These are phyloP conservation scores for Paraurostyla sp. DNA, from an alignment of 73 alveolate genomes.

Conservation along the genomic window DNA sequence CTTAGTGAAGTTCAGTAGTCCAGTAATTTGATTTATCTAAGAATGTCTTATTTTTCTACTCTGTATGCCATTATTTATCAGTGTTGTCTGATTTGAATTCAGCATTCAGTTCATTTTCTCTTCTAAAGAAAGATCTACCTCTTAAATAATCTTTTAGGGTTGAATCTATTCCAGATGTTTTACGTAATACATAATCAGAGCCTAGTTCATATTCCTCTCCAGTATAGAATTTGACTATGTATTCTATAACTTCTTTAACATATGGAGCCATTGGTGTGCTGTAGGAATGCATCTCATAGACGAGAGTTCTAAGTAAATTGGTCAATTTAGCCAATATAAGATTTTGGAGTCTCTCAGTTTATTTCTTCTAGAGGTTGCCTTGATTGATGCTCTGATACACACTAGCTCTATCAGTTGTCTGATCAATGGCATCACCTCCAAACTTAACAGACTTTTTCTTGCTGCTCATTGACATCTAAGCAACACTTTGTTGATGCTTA, in stretches of 20 bases:
- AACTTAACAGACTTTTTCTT: conserved; percentile 71
- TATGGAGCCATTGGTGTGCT: conserved; percentile 88
- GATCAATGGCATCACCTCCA: conserved; percentile 52
- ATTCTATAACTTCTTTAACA: conserved; percentile 85
- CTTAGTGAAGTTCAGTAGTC: conserved; percentile 84
- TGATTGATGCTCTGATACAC: conserved; percentile 61
- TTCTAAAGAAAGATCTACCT: conserved; percentile 86
- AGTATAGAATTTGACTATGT: conserved; percentile 81
- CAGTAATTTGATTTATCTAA: conserved; percentile 82
- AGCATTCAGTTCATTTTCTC: conserved; percentile 76
- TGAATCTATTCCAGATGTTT: conserved; percentile 5
- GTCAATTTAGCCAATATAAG: conserved; percentile 50
- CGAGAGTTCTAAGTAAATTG: conserved; percentile 77
- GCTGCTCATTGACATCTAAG: not conserved
- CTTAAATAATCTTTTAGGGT: conserved; percentile 80
- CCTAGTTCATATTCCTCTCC: conserved; percentile 93
- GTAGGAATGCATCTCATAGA: conserved; percentile 87
- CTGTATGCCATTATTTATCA: conserved; percentile 77
- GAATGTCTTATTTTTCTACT: conserved; percentile 79
- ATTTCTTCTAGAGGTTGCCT: conserved; percentile 49
- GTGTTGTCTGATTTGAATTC: conserved; percentile 85
- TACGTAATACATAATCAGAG: conserved; percentile 58
- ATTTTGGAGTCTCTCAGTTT: conserved; percentile 73
- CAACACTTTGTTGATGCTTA: conserved; percentile 26
- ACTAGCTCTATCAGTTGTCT: conserved; percentile 60